Percentiles rank a stretch among this genome's conserved stretches.
Evolutionary conservation across 768 basidiomycete genomes (phyloP).

Genomic region (Suillus fuscotomentosus): DNA sequence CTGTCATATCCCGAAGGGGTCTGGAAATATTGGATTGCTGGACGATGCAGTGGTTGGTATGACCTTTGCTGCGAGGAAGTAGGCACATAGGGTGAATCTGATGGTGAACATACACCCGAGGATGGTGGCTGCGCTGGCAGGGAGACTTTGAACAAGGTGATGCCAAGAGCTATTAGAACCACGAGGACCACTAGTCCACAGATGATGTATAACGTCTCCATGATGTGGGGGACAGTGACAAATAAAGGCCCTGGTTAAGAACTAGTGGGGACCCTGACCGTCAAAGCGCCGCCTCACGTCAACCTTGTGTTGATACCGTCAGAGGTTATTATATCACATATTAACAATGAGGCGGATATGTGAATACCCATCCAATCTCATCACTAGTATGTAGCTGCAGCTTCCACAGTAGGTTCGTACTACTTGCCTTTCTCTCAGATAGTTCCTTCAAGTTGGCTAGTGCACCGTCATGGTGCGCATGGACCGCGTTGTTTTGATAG

Average conservation of each 20-base stretch:
- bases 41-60: background rate
- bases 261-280: background rate
- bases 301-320: background rate
- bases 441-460: conserved; percentile 64
- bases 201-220: background rate
- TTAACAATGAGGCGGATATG: conserved; percentile 86
- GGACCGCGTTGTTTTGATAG: conserved; percentile 57
- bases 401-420: conserved; percentile 51
- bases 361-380: conserved; percentile 23
- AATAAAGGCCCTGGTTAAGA: background rate
- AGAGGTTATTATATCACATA: conserved; percentile 30
- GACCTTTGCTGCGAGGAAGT: background rate
- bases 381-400: no score
- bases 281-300: background rate
- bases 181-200: background rate
- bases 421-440: conserved; percentile 68
- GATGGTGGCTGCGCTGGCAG: background rate
- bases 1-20: background rate
- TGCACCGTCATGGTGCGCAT: conserved; percentile 65
- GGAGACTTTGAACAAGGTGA: background rate
- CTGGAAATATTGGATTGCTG: background rate
- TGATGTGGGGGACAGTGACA: background rate
- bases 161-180: background rate
- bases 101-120: background rate
- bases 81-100: background rate